Evolutionary conservation across 139 green algal species (phyloP).

Genomic region (Marvania coccoides): DNA sequence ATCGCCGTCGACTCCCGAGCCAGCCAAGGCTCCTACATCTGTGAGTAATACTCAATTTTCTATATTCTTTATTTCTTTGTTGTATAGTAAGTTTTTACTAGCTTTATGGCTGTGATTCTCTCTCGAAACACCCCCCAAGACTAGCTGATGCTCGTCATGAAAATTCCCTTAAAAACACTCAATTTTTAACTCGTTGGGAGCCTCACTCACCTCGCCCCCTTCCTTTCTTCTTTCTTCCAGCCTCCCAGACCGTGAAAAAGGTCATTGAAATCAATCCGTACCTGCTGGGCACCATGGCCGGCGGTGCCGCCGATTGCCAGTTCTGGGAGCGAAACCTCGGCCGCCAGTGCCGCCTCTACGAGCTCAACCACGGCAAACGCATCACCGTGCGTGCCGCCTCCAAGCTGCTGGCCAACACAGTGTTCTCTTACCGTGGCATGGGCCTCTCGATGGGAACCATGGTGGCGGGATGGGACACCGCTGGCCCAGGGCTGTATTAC

Average conservation of each 20-base stretch:
- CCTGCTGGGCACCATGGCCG: constrained; percentile 98
- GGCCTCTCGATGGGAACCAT: constrained; percentile 99
- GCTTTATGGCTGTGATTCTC: too few relatives aligned
- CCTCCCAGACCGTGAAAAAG: constrained; percentile 96
- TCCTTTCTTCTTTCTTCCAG: constrained; percentile 27
- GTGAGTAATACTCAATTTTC: constrained; percentile 28
- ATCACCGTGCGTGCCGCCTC: constrained; percentile 93
- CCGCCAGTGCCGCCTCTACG: constrained; percentile 89
- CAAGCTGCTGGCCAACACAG: constrained; percentile 97
- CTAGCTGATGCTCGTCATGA: neutral
- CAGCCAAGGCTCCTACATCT: constrained; percentile 96
- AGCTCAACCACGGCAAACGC: constrained; percentile 90
- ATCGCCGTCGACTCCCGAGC: constrained; percentile 96
- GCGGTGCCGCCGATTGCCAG: constrained; percentile 95
- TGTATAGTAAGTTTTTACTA: too few relatives aligned
- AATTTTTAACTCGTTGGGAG: too few relatives aligned
- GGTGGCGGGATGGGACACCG: constrained; percentile 83
- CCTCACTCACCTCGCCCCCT: neutral
- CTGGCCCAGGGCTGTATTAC: constrained; percentile 93
- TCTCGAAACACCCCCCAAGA: neutral
- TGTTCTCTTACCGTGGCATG: constrained; percentile 97
- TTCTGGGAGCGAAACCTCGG: constrained; percentile 94
- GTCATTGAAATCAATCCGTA: constrained; percentile 99
- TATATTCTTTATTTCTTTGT: neutral
- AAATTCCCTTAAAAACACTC: neutral